These are phyloP conservation scores for Adansonia madagascariensis DNA, from an alignment of 441 rosid species.

Conservation along the genomic window DNA sequence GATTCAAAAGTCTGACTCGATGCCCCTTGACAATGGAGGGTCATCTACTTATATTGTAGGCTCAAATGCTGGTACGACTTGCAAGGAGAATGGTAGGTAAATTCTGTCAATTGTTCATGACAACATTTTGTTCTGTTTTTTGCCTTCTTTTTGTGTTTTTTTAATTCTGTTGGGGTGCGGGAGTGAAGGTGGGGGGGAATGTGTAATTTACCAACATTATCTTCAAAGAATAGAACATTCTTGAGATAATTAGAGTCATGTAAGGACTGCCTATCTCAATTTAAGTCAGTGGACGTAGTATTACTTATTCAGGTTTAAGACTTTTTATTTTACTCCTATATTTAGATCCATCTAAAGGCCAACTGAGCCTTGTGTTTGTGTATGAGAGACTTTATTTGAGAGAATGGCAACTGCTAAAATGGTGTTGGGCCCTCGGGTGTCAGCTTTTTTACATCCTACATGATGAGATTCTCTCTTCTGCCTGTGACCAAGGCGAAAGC, in stretches of 20 bases:
- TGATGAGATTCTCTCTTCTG: neutral
- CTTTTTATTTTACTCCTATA: neutral
- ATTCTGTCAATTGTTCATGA: conserved; percentile 10
- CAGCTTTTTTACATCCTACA: conserved; percentile 3
- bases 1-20: conserved; percentile 40
- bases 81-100: conserved; percentile 47
- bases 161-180: neutral
- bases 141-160: neutral
- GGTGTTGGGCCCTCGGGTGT: neutral
- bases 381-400: conserved; percentile 6
- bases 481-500: neutral
- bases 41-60: conserved; percentile 32
- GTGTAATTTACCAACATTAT: neutral
- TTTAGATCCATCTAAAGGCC: neutral
- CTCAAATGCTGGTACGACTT: conserved; percentile 36
- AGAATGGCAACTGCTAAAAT: conserved; percentile 2
- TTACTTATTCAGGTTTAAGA: neutral
- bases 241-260: conserved; percentile 1
- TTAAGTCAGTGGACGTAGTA: neutral
- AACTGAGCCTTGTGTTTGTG: neutral
- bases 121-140: neutral
- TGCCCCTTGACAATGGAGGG: conserved; percentile 34
- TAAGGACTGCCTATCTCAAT: conserved; percentile 11
- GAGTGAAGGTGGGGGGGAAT: neutral
- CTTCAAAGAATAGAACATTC: neutral